Base-by-base conservation (phyloP, 805 yeast genomes). In the Cyberlindnera maclurae region DNA sequence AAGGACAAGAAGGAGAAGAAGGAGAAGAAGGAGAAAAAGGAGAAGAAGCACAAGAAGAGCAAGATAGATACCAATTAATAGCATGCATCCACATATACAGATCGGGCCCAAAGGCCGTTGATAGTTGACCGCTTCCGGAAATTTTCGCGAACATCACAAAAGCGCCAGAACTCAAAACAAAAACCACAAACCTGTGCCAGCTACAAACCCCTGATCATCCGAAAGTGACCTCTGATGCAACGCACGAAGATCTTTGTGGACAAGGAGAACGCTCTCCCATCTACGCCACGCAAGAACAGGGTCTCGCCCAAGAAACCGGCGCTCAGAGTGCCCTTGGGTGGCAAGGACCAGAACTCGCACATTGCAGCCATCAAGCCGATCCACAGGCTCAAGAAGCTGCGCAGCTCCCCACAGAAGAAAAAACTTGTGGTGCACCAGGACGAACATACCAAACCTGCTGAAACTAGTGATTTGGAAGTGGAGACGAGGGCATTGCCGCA, bases 401-500 rank as follows among this genome's bases (percentile, higher is more conserved):
- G 18, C n/a, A 6, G 16, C 11, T 27, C 37, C 15, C 37, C 37
- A 4, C 27, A 20, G 27, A 26, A 27, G 31, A 34, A 17, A 11
- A 34, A 28, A 16, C 22, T 33, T 12, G 29, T 9, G 4, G 31
- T 34, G 26, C 16, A 26, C 5, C 30, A 26, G 3, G 34, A 31
- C 9, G 20, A 13, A 11, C 16, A 27, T 27, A 24, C n/a, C 7
- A 17, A 2, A 16, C 9, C 28, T 17, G 16, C 26, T 13, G 18
- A 17, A 11, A 11, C 13, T 5, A 26, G 12, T 6, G 29, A 11
- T 15, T 59, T 59, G 31, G 73, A 69, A 37, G 60, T 77, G n/a
- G 84, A 78, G 44, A 52, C 55, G 30, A 68, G 67, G 16, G 73
- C 82, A 5, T 53, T 56, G 16, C 54, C 51, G 27, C 58, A 55